Evolutionary conservation across 495 filamentous ascomycete species (phyloP), one percentile per base, ranked within the genome.

Genomic region (Penicillium samsonianum): DNA sequence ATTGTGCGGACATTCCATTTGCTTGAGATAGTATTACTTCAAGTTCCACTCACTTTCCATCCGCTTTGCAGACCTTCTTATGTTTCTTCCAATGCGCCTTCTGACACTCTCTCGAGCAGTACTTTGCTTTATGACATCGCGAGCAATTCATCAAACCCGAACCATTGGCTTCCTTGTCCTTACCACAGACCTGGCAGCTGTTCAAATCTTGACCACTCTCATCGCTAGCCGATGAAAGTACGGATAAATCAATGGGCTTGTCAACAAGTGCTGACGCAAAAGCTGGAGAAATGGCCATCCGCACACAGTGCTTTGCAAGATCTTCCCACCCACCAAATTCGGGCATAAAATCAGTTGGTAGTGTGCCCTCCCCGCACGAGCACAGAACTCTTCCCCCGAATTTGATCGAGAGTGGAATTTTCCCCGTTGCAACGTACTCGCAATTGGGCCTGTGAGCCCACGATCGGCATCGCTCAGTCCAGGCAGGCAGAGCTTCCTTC

Each of bases 391-490:
- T 64, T 14, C 66, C 45, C 8, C 58, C 63, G 20, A 25, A 26
- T 31, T 62, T 70, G 8, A 56, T 47, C 3, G 70, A 68, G 3
- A 75, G 30, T 5, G 76, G 75, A 11, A 73, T 62, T 45, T 55
- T 61, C 3, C 61, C 59, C 9, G 55, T 55, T 35, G 20, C 64
- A n/a, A 55, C 51, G 56, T 85, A 86, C 62, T 82, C 77, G 60
- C 83, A 86, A 8, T 61, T 54, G 1, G 57, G 20, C n/a, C 45
- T 47, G 52, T 86, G 83, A 2, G 63, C 55, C 79, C 79, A 86
- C 9, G 69, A 75, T 17, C 83, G 71, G 53, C 82, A 85, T 6
- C 83, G 73, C 63, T 86, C 83, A 8, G 71, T 77, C 30, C 78
- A 65, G 4, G 76, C 75, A 1, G 82, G 73, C 12, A 84, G 57